Conservation (phyloP, 495 filamentous ascomycete genomes). For the Neurospora intermedia region DNA sequence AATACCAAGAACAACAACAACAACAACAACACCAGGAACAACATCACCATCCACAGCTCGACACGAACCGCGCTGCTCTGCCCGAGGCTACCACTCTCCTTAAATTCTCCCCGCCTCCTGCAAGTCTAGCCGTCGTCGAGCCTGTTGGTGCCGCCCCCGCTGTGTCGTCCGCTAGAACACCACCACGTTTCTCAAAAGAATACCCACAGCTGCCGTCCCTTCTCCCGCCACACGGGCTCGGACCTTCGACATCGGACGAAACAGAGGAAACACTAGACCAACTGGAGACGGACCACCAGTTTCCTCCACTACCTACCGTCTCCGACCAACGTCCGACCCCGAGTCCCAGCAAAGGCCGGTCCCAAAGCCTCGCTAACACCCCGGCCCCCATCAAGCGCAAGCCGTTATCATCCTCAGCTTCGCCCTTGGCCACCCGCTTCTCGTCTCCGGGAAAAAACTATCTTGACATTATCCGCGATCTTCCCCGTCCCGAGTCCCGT, state of each 20-base stretch:
- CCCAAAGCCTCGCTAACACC: constrained; percentile 21
- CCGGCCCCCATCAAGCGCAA: constrained; percentile 38
- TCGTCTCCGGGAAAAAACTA: constrained; percentile 35
- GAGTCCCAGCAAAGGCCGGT: constrained; percentile 19
- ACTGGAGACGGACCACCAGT: constrained; percentile 3
- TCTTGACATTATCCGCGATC: constrained; percentile 23
- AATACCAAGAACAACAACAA: not conserved
- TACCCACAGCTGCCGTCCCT: not conserved
- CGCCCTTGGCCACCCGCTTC: constrained; percentile 37
- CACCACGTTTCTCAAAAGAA: not conserved
- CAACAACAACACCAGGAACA: not conserved
- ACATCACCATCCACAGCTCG: not conserved
- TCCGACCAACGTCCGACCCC: constrained; percentile 13
- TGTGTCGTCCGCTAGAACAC: not conserved
- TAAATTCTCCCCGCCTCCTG: not conserved
- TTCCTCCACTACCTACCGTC: constrained; percentile 13
- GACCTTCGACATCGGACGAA: not conserved
- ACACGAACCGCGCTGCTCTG: not conserved
- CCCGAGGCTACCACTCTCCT: not conserved
- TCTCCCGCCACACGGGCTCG: not conserved
- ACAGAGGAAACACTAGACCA: not conserved
- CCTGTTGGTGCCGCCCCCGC: not conserved
- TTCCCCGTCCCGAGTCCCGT: constrained; percentile 34
- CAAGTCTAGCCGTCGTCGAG: not conserved
- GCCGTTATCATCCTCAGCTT: constrained; percentile 43